Evolutionary conservation across 176 grass and related monocot species (phyloP).

Genomic region (Calamus simplicifolius): DNA sequence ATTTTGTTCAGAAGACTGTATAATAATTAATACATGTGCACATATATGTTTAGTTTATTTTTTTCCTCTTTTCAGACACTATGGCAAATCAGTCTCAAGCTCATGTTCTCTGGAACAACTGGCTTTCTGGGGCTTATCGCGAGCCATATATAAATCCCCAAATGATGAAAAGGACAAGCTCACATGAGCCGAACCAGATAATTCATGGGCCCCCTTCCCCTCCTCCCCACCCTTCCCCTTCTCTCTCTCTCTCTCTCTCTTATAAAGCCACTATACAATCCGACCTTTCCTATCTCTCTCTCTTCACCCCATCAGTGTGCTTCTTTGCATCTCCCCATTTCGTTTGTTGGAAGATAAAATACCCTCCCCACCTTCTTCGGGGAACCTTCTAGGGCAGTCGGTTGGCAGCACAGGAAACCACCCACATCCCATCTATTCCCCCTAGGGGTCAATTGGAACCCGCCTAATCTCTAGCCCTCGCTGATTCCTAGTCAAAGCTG

Average conservation of each 20-base stretch:
- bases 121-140: background rate
- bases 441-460: background rate
- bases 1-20: background rate
- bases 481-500: slow-evolving; percentile 1
- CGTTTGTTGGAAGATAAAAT: background rate
- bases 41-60: background rate
- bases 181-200: slow-evolving; percentile 29
- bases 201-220: slow-evolving; percentile 18
- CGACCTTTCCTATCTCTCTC: slow-evolving; percentile 1
- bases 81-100: background rate
- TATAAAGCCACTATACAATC: background rate
- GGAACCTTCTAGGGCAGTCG: slow-evolving; percentile 13
- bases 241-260: background rate
- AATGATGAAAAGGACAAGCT: slow-evolving; percentile 20
- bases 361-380: background rate
- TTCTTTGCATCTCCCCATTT: slow-evolving; percentile 17
- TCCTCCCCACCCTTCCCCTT: too few relatives aligned
- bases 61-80: background rate
- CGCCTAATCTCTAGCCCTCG: background rate
- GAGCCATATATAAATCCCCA: background rate
- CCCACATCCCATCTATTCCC: background rate
- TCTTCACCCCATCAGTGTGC: background rate
- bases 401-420: background rate
- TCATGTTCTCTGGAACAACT: background rate
- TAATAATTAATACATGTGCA: background rate